Percentiles rank a stretch among this genome's conserved stretches.
Evolutionary conservation across 805 yeast species (phyloP).

Genomic region (Metschnikowia chrysomelidarum): DNA sequence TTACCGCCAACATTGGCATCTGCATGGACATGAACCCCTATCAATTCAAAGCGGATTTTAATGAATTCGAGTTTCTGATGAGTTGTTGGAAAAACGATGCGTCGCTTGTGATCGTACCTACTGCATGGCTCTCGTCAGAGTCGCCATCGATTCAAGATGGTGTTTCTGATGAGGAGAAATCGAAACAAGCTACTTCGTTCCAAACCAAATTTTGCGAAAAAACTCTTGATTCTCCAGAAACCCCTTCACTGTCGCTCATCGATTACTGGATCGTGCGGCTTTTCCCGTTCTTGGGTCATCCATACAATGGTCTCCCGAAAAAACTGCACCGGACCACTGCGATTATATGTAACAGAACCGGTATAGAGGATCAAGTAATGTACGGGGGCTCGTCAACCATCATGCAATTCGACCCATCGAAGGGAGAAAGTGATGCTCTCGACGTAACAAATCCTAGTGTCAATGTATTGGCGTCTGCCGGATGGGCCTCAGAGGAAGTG

Average conservation of each 20-base stretch:
- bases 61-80: conserved; percentile 65
- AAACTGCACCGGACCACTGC: conserved; percentile 31
- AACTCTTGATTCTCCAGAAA: conserved; percentile 4
- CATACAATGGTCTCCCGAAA: conserved; percentile 23
- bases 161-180: conserved; percentile 16
- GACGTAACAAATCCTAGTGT: conserved; percentile 47
- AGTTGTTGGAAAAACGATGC: conserved; percentile 48
- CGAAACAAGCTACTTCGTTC: conserved; percentile 10
- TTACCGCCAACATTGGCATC: conserved; percentile 64
- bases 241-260: conserved; percentile 27
- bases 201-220: conserved; percentile 5
- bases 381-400: conserved; percentile 70
- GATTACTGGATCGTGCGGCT: conserved; percentile 77
- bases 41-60: conserved; percentile 77
- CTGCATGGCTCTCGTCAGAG: conserved; percentile 74
- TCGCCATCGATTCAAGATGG: conserved; percentile 40
- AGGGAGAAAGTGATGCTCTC: conserved; percentile 27
- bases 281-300: conserved; percentile 54
- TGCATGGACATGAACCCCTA: conserved; percentile 95
- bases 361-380: conserved; percentile 66
- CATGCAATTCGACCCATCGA: conserved; percentile 44
- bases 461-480: conserved; percentile 51
- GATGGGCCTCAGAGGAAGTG: conserved; percentile 66
- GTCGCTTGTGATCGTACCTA: conserved; percentile 68
- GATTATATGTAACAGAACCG: conserved; percentile 68